Conservation (phyloP, 108 stramenopile genomes). For the Nitzschia sp. region DNA sequence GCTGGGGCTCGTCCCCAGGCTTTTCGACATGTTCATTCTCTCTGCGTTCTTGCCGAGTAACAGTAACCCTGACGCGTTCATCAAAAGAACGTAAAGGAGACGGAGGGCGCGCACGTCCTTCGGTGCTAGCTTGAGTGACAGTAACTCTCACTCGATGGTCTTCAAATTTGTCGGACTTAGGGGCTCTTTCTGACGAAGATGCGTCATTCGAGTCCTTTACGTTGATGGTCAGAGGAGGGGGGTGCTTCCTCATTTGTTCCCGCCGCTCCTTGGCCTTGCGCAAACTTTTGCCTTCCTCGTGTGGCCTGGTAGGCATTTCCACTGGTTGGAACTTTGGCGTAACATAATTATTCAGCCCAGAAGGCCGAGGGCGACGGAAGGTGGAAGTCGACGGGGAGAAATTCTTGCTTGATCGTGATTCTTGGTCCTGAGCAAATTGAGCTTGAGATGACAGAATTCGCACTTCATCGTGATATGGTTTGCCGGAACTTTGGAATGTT, state of each 20-base stretch:
- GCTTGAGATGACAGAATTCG: neutral
- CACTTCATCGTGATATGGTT: neutral
- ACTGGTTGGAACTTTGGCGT: neutral
- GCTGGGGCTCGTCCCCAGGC: too few species aligned
- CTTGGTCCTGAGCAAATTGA: neutral
- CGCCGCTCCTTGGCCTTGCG: slow-evolving; percentile 7
- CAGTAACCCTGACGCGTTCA: neutral
- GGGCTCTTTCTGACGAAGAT: neutral
- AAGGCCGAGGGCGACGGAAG: slow-evolving; percentile 42
- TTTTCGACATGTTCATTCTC: slow-evolving; percentile 18
- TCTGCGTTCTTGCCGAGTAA: slow-evolving; percentile 5
- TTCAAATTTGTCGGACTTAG: too few species aligned
- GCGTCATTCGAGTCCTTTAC: slow-evolving; percentile 16
- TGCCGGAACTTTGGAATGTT: slow-evolving; percentile 29
- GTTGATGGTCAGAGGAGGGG: slow-evolving; percentile 34
- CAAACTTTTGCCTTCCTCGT: neutral
- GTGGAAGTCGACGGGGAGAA: slow-evolving; percentile 28
- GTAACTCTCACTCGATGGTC: neutral
- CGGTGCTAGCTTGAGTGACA: neutral
- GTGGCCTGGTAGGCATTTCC: neutral
- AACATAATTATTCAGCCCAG: slow-evolving; percentile 33
- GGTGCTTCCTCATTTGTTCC: slow-evolving; percentile 7
- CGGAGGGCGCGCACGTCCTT: neutral
- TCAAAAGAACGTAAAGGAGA: slow-evolving; percentile 3
- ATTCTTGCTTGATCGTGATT: neutral